Percentiles rank a stretch among this genome's conserved stretches.
Conservation (phyloP, 148 eudicot species). For the Chenopodium berlandieri region DNA sequence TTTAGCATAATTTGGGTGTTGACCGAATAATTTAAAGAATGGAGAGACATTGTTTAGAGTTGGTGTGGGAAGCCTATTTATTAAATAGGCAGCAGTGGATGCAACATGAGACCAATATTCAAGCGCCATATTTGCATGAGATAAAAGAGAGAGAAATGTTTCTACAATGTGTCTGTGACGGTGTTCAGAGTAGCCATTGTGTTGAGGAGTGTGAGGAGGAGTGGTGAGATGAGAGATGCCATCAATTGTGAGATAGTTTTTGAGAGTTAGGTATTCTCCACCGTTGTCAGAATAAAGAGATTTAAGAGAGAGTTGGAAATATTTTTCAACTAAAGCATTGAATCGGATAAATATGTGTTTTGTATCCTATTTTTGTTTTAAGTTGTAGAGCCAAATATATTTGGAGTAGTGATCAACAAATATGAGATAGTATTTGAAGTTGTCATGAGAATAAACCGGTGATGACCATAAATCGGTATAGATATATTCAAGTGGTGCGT, state of each 20-base stretch:
- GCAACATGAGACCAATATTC: too few species aligned
- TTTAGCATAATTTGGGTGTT: too few species aligned
- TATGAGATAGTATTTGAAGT: background rate
- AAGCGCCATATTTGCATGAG: too few species aligned
- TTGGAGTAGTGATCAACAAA: conserved; percentile 12
- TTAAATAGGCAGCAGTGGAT: too few species aligned
- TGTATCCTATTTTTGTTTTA: conserved; percentile 1
- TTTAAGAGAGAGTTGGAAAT: background rate
- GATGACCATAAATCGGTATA: too few species aligned
- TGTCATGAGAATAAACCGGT: background rate
- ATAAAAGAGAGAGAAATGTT: too few species aligned
- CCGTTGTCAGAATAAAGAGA: conserved; percentile 1
- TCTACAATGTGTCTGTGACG: too few species aligned
- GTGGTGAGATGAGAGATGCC: background rate
- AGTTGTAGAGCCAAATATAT: conserved; percentile 3
- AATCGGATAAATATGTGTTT: background rate
- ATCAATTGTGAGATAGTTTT: background rate
- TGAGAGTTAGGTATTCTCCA: background rate
- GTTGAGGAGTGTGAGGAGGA: background rate
- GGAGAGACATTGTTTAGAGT: background rate
- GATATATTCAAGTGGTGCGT: too few species aligned
- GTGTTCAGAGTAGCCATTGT: too few species aligned
- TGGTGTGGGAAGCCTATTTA: background rate
- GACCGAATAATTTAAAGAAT: too few species aligned
- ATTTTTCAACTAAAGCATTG: background rate